phyloP scores from a whole-genome alignment of 495 filamentous ascomycete genomes.

The Podospora tetraspora region DNA sequence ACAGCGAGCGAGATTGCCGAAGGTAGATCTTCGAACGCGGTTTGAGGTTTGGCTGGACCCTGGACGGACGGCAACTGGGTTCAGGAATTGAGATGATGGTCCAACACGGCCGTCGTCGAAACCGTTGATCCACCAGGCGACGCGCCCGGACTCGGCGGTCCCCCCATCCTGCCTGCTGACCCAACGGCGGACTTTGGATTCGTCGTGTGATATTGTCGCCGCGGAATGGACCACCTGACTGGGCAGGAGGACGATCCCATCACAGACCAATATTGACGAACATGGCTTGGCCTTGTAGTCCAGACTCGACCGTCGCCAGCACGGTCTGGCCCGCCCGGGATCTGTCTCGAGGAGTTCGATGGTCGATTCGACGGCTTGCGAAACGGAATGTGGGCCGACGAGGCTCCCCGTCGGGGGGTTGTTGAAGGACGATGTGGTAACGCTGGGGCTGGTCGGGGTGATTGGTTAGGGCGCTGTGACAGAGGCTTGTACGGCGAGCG shows the following conservation, averaged over 20 bases:
- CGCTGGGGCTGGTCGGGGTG: neutral
- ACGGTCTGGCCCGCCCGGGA: conserved; percentile 11
- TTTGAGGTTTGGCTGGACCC: conserved; percentile 7
- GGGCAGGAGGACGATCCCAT: conserved; percentile 6
- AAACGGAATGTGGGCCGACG: neutral
- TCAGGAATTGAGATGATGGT: conserved; percentile 1
- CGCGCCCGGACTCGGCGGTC: neutral
- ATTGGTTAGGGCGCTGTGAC: neutral
- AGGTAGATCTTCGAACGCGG: conserved; percentile 5
- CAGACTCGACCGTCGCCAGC: neutral
- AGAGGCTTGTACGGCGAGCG: conserved; percentile 11
- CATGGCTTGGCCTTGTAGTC: neutral
- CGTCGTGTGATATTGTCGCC: conserved; percentile 9
- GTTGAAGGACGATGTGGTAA: neutral
- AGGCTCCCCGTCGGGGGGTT: neutral
- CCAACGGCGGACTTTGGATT: neutral
- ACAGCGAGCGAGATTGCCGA: conserved; percentile 11
- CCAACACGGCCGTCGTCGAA: neutral
- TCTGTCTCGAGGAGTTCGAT: neutral
- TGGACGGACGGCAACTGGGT: neutral
- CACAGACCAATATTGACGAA: conserved; percentile 3
- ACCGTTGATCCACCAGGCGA: conserved; percentile 2
- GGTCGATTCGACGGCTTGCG: neutral
- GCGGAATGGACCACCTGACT: neutral
- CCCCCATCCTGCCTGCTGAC: neutral